These are phyloP conservation scores for Spathaspora hagerdaliae DNA, from an alignment of 805 yeast species.

Conservation along the genomic window DNA sequence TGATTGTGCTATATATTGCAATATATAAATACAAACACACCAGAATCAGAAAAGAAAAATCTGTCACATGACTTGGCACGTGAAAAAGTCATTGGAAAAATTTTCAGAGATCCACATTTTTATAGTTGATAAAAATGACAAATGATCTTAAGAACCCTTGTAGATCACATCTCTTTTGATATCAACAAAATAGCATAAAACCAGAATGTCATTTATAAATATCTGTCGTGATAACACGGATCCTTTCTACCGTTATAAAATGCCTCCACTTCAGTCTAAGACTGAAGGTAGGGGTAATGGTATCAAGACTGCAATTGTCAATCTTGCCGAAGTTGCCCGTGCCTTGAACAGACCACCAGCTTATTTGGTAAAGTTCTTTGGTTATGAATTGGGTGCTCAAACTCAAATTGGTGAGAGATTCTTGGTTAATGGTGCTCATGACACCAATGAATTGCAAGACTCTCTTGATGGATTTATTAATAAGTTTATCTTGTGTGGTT, in stretches of 20 bases:
- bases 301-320: conserved; percentile 91
- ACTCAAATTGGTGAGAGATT: conserved; percentile 81
- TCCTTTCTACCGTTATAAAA: conserved; percentile 98
- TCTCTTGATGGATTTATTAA: conserved; percentile 89
- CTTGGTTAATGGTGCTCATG: conserved; percentile 93
- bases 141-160: no score
- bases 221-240: conserved; percentile 96
- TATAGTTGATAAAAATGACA: no score
- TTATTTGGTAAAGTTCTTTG: conserved; percentile 90
- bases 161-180: no score
- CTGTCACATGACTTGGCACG: neutral
- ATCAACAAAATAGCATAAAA: neutral
- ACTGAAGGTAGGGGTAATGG: conserved; percentile 99
- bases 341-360: conserved; percentile 92
- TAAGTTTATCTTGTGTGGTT: conserved; percentile 88
- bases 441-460: conserved; percentile 86
- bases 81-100: neutral
- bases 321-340: conserved; percentile 88
- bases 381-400: conserved; percentile 96
- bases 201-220: conserved; percentile 76
- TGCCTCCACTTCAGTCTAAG: conserved; percentile 97
- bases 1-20: no score
- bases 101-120: neutral
- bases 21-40: no score
- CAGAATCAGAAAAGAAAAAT: no score